phyloP scores from a whole-genome alignment of 441 rosid species.

The Jatropha podagrica region DNA sequence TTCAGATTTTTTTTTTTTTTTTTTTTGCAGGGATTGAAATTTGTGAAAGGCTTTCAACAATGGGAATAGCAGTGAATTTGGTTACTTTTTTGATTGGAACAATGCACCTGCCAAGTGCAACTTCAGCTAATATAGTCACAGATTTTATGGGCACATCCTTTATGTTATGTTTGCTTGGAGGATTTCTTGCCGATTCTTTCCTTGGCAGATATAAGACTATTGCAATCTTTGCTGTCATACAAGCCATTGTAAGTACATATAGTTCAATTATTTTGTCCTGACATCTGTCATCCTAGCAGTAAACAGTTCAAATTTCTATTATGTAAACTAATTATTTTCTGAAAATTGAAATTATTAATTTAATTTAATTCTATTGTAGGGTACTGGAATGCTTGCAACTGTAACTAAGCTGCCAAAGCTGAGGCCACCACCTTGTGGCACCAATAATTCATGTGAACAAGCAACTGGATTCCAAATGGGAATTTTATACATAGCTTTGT shows the following conservation, averaged over 20 bases:
- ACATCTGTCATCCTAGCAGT: background rate
- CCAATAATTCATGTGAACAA: slow-evolving; percentile 39
- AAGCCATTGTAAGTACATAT: slow-evolving; percentile 47
- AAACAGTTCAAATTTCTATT: no score
- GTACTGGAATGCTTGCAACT: slow-evolving; percentile 62
- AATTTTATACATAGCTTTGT: slow-evolving; percentile 60
- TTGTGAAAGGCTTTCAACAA: slow-evolving; percentile 88
- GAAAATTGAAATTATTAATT: no score
- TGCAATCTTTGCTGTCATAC: slow-evolving; percentile 65
- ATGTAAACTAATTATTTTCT: no score
- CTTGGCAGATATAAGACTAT: slow-evolving; percentile 80
- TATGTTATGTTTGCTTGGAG: slow-evolving; percentile 77
- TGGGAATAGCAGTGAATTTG: slow-evolving; percentile 94
- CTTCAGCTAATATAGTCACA: slow-evolving; percentile 78
- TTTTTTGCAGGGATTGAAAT: slow-evolving; percentile 61
- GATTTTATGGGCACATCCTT: slow-evolving; percentile 91
- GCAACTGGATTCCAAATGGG: slow-evolving; percentile 73
- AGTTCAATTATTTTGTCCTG: background rate
- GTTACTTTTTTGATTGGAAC: slow-evolving; percentile 79
- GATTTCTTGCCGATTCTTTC: slow-evolving; percentile 88
- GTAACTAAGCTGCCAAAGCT: slow-evolving; percentile 63
- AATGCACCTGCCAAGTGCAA: slow-evolving; percentile 84
- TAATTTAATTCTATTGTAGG: slow-evolving; percentile 38
- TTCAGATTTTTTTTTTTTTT: no score
- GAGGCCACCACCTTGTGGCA: slow-evolving; percentile 61